A percentile compares a stretch with the other conserved stretches of the same genome.
phyloP scores from a whole-genome alignment of 2,329 filamentous ascomycete genomes.

The Trichothecium roseum region DNA sequence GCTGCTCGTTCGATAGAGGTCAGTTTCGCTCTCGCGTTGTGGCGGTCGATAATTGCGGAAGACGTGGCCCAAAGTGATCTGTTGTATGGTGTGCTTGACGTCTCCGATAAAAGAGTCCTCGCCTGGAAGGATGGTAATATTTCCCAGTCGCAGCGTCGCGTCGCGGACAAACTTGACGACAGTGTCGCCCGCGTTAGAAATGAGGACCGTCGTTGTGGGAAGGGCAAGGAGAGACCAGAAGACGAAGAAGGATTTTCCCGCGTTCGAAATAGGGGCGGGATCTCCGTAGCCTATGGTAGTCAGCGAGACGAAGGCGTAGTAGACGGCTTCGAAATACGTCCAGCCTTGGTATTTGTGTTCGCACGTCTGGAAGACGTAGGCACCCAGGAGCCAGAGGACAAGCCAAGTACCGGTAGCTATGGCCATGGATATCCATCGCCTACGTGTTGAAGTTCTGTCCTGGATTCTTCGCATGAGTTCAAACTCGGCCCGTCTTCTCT shows the following conservation, averaged over 20 bases:
- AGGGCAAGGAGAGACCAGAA: slow-evolving; percentile 82
- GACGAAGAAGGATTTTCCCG: slow-evolving; percentile 80
- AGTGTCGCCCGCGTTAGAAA: slow-evolving; percentile 76
- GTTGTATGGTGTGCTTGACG: slow-evolving; percentile 30
- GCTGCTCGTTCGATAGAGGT: too few relatives aligned
- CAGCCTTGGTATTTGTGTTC: slow-evolving; percentile 47
- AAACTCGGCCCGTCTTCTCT: slow-evolving; percentile 62
- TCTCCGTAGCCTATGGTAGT: slow-evolving; percentile 86
- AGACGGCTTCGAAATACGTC: slow-evolving; percentile 72
- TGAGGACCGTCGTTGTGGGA: slow-evolving; percentile 79
- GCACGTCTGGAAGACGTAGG: slow-evolving; percentile 54
- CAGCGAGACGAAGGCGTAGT: slow-evolving; percentile 77
- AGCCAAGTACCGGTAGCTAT: slow-evolving; percentile 60
- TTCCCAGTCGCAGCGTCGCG: slow-evolving; percentile 43
- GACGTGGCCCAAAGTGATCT: slow-evolving; percentile 30
- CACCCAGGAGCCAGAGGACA: slow-evolving; percentile 71
- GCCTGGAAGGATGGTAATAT: slow-evolving; percentile 49
- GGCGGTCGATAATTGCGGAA: slow-evolving; percentile 16
- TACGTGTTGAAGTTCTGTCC: slow-evolving; percentile 47
- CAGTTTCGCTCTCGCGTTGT: too few relatives aligned
- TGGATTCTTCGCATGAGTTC: slow-evolving; percentile 76
- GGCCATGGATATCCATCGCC: slow-evolving; percentile 63
- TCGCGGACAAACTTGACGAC: slow-evolving; percentile 55
- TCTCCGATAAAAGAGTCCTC: slow-evolving; percentile 38
- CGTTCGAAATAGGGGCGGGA: slow-evolving; percentile 62